Percentiles rank a stretch among this genome's conserved stretches.
Conservation (phyloP, 1,284 basidiomycete genomes). For the Puccinia hordei region DNA sequence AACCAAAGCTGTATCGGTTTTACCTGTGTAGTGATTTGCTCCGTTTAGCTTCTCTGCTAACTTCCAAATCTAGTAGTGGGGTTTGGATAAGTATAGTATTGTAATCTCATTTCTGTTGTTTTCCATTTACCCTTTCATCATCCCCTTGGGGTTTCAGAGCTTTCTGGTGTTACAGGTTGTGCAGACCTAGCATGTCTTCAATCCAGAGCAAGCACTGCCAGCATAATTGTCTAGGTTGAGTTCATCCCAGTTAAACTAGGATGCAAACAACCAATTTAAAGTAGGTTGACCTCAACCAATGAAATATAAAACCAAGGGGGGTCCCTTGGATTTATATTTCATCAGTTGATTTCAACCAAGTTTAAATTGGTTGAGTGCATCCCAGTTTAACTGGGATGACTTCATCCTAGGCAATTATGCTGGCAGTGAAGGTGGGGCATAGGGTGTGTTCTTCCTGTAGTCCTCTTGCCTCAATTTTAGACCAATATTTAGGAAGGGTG, state of each 20-base stretch:
- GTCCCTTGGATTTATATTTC: too few species aligned
- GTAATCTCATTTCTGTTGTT: not conserved
- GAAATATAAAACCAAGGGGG: too few species aligned
- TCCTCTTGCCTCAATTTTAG: not conserved
- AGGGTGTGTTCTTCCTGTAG: not conserved
- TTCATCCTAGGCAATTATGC: too few species aligned
- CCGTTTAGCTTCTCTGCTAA: not conserved
- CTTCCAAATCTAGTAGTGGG: not conserved
- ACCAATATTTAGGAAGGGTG: too few species aligned
- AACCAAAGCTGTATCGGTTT: not conserved
- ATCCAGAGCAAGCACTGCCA: not conserved
- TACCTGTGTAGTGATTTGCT: not conserved
- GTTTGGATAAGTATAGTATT: not conserved
- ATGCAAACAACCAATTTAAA: too few species aligned
- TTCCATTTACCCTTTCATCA: not conserved
- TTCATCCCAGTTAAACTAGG: too few species aligned
- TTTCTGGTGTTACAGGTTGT: not conserved
- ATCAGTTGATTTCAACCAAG: too few species aligned
- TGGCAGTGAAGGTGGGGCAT: not conserved
- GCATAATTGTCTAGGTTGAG: too few species aligned
- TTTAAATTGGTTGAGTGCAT: too few species aligned
- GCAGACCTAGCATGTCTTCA: not conserved
- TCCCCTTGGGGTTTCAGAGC: too few species aligned
- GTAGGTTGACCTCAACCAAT: too few species aligned
- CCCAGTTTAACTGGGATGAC: too few species aligned